Percentiles rank a stretch among this genome's conserved stretches.
Evolutionary conservation across 2,329 filamentous ascomycete species (phyloP).

Genomic region (Lachnellula suecica): DNA sequence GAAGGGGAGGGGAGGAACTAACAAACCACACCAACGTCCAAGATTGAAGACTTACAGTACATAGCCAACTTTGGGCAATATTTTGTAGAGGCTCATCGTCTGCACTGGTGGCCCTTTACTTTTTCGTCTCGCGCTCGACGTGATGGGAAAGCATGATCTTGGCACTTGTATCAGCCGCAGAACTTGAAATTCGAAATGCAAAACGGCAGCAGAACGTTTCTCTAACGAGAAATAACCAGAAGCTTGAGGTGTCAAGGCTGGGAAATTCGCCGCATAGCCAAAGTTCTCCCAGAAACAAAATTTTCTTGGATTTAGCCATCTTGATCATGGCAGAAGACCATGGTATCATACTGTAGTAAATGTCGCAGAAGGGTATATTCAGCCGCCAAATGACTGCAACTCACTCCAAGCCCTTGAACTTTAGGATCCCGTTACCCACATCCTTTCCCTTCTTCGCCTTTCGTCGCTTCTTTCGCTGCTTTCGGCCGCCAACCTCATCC

Average conservation of each 20-base stretch:
- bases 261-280: no score
- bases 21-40: no score
- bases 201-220: no score
- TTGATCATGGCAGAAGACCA: background rate
- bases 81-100: background rate
- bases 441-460: conserved; percentile 32
- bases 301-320: background rate
- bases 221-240: no score
- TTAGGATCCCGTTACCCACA: conserved; percentile 30
- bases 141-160: background rate
- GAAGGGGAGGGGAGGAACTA: background rate
- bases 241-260: no score
- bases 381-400: background rate
- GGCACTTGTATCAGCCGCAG: background rate
- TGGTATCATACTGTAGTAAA: background rate
- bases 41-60: background rate
- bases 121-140: background rate
- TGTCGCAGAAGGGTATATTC: background rate
- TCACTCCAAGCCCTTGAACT: conserved; percentile 32
- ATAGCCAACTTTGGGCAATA: background rate
- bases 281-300: no score
- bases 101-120: background rate
- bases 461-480: conserved; percentile 29
- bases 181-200: background rate
- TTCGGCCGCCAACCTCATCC: conserved; percentile 25